Evolutionary conservation across 257 asterid genomes (phyloP).

Genomic region (Plantago elongata): DNA sequence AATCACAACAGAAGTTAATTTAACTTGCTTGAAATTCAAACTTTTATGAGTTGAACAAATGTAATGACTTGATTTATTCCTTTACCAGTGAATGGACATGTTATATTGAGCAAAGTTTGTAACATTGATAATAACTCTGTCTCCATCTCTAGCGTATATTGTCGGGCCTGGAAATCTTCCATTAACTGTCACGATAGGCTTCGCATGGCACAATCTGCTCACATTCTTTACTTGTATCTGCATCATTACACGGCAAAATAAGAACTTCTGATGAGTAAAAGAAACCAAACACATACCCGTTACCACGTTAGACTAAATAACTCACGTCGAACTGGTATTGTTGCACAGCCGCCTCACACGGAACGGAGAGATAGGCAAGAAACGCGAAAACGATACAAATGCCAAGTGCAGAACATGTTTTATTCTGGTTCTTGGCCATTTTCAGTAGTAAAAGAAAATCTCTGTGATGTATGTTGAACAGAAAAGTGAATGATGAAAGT

Average conservation of each 20-base stretch:
- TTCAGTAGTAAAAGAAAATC: slow-evolving; percentile 1
- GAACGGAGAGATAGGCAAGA: slow-evolving; percentile 25
- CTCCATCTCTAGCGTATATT: slow-evolving; percentile 48
- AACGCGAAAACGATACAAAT: slow-evolving; percentile 22
- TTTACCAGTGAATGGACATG: slow-evolving; percentile 63
- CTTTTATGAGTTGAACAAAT: background rate
- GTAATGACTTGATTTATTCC: background rate
- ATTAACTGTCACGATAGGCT: slow-evolving; percentile 56
- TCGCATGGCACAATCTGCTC: slow-evolving; percentile 64
- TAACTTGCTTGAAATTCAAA: background rate
- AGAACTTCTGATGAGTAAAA: background rate
- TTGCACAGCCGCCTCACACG: slow-evolving; percentile 33
- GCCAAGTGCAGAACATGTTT: background rate
- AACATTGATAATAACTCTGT: slow-evolving; percentile 49
- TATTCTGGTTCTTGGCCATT: slow-evolving; percentile 25
- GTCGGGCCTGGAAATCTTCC: slow-evolving; percentile 69
- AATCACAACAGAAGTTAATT: background rate
- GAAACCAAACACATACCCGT: background rate
- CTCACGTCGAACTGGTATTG: slow-evolving; percentile 53
- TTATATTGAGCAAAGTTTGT: slow-evolving; percentile 57
- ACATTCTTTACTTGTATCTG: slow-evolving; percentile 50
- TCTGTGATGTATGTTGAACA: background rate
- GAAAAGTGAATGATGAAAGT: slow-evolving; percentile 11
- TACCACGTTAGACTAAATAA: background rate
- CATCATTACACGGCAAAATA: background rate